Evolutionary conservation across 225 moss, liverwort and hornwort species (phyloP).

Genomic region (Lunularia cruciata): DNA sequence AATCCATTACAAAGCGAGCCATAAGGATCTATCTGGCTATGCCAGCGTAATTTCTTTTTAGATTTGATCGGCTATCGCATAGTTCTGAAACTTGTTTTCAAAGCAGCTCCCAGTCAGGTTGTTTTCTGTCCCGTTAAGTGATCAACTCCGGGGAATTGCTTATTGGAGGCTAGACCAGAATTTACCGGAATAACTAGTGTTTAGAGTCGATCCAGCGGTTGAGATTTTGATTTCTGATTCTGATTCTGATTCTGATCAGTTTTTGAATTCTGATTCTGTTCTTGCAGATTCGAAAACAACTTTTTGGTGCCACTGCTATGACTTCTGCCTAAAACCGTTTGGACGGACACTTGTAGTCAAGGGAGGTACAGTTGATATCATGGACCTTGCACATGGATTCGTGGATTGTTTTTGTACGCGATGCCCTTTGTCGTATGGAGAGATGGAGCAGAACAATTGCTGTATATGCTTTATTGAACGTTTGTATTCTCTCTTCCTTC

Average conservation of each 20-base stretch:
- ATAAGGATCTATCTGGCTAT: neutral
- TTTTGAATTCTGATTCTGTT: neutral
- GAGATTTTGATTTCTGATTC: neutral
- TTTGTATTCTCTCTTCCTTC: too few species aligned
- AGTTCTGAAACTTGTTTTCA: neutral
- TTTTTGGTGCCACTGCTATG: conserved; percentile 36
- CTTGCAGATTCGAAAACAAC: conserved; percentile 45
- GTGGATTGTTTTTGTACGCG: conserved; percentile 1
- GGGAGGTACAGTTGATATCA: neutral
- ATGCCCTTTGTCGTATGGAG: neutral
- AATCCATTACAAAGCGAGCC: neutral
- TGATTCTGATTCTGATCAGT: neutral
- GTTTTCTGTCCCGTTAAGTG: neutral
- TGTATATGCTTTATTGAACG: too few species aligned
- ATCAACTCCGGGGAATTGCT: too few species aligned
- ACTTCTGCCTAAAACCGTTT: conserved; percentile 5
- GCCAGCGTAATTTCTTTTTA: too few species aligned
- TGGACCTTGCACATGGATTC: neutral
- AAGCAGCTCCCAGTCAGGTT: neutral
- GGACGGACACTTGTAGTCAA: neutral
- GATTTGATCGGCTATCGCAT: neutral
- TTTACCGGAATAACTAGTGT: too few species aligned
- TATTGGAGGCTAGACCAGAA: too few species aligned
- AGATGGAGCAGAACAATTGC: conserved; percentile 6
- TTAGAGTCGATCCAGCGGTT: too few species aligned